Base-by-base conservation (phyloP, 371 early-diverging fungal genomes). In the Mortierella sp. region DNA sequence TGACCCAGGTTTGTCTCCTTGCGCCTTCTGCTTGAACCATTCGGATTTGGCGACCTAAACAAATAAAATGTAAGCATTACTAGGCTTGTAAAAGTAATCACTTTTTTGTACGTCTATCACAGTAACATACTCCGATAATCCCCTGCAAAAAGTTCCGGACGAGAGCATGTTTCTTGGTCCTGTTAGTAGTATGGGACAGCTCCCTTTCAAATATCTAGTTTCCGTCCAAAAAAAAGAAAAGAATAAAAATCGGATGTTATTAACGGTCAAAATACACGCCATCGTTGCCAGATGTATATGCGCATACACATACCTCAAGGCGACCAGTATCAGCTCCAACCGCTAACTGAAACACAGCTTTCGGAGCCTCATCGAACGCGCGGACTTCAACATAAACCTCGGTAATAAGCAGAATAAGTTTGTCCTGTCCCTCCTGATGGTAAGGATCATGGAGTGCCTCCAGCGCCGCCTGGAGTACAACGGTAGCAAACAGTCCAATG, bases 391-490 rank as follows among this genome's bases (percentile, higher is more conserved):
- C 50, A 61, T 85, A 86, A 14, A 86, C 70, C 44, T 85, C 83
- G 0, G 80, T 75, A 43, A 87, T 82, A 8, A 83, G 56, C 47
- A 46, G 52, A 9, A 86, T 64, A 27, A 76, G 26, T 44, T 82
- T 86, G 15, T 72, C 78, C 39, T 88, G 87, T 19, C 76, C 64
- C 6, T 83, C 84, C 48, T 72, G 78, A 44, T 85, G 84, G 58
- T 88, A 88, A 15, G 80, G 76, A 53, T 86, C 86, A 50, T 83
- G 83, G 31, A 87, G 66, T 0, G 83, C 85, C 64, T 82, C 76
- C 58, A 85, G 62, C 4, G 75, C 62, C 3, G 80, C 59, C 15
- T 56, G 60, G 11, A 84, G 66, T 6, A 83, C 65, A 51, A 66
- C 58, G 0, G 60, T 59, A 5, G 83, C 79, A 58, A 69, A 76